These are phyloP conservation scores for Galerina sulciceps DNA, from an alignment of 768 basidiomycete species.

Conservation along the genomic window DNA sequence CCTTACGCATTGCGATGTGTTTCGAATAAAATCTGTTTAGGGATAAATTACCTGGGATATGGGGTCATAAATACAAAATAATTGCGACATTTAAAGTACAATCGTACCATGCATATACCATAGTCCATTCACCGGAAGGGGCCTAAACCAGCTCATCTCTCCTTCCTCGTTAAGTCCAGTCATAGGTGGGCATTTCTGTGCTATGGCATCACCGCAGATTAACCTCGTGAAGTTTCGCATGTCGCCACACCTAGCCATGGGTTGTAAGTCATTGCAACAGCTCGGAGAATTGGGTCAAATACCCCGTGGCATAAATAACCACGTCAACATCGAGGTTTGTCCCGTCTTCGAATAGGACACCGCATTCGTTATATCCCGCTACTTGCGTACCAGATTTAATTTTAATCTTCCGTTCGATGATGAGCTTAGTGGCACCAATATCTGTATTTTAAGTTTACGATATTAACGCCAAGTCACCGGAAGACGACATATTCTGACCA, in stretches of 20 bases:
- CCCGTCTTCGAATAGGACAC: conserved; percentile 3
- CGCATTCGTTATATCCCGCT: not conserved
- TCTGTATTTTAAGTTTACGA: not conserved
- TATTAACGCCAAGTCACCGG: not conserved
- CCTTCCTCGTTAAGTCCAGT: conserved; percentile 2
- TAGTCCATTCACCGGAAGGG: not conserved
- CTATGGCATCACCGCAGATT: conserved; percentile 3
- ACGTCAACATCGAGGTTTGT: not conserved
- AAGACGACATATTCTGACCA: not conserved
- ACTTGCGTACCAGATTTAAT: not conserved
- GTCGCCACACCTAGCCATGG: not conserved
- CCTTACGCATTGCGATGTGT: conserved; percentile 2
- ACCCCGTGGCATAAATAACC: conserved; percentile 7
- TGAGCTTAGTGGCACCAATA: not conserved
- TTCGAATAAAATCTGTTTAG: conserved; percentile 7
- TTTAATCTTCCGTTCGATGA: conserved; percentile 1
- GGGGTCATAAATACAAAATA: not conserved
- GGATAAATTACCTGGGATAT: conserved; percentile 1
- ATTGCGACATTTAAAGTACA: no score
- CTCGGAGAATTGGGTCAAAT: not conserved
- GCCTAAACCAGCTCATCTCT: conserved; percentile 2
- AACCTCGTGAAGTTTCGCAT: not conserved
- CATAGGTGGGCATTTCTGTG: conserved; percentile 1
- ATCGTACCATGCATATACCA: conserved; percentile 7
- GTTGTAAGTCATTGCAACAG: not conserved